Conservation (phyloP, 148 eudicot genomes). For the Polygonum aviculare region DNA sequence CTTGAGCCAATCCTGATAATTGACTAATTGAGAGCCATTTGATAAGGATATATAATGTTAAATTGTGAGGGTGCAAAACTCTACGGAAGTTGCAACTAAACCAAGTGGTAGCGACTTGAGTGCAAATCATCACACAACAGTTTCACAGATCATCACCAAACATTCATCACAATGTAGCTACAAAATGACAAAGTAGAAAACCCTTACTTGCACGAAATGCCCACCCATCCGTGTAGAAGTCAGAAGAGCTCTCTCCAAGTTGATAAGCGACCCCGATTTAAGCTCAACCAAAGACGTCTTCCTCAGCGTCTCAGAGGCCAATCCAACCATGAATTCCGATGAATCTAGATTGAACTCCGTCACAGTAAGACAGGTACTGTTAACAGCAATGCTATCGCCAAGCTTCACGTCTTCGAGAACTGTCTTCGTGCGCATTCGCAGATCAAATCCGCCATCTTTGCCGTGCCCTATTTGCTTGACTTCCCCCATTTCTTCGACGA, state of each 20-base stretch:
- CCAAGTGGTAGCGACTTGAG: background rate
- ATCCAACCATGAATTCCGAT: slow-evolving; percentile 60
- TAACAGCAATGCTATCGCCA: slow-evolving; percentile 88
- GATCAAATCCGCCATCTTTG: slow-evolving; percentile 46
- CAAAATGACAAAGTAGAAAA: background rate
- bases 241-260: slow-evolving; percentile 79
- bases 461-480: slow-evolving; percentile 50
- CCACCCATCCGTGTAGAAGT: slow-evolving; percentile 98
- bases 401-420: slow-evolving; percentile 68
- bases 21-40: background rate
- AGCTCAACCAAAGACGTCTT: slow-evolving; percentile 74
- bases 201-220: slow-evolving; percentile 65
- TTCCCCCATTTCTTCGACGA: slow-evolving; percentile 85
- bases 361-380: slow-evolving; percentile 89
- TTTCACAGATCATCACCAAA: background rate
- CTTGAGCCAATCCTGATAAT: too few relatives aligned
- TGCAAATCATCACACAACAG: background rate
- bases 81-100: background rate
- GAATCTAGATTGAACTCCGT: slow-evolving; percentile 38
- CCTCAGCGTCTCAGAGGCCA: slow-evolving; percentile 75
- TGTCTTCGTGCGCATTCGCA: slow-evolving; percentile 51
- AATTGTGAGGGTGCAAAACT: background rate
- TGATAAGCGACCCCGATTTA: slow-evolving; percentile 51
- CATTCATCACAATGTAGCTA: background rate
- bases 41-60: background rate